phyloP scores from a whole-genome alignment of 768 basidiomycete genomes.

The Boletus barrowsii region DNA sequence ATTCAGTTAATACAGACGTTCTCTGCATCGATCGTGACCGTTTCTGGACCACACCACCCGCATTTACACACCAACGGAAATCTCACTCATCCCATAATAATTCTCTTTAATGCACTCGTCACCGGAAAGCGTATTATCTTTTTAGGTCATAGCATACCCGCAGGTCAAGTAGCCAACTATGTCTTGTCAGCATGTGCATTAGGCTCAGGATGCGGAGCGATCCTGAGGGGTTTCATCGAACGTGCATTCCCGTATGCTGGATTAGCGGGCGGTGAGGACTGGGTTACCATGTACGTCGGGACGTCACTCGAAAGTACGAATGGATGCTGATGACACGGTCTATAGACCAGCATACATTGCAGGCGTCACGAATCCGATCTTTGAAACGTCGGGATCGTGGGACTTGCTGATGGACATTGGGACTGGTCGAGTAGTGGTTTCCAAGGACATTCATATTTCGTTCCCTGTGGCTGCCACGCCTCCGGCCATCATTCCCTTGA shows the following conservation, averaged over 20 bases:
- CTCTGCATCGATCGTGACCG: slow-evolving; percentile 51
- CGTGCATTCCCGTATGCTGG: slow-evolving; percentile 96
- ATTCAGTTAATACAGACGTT: slow-evolving; percentile 89
- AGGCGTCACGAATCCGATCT: slow-evolving; percentile 96
- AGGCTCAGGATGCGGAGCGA: slow-evolving; percentile 83
- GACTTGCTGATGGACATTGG: slow-evolving; percentile 93
- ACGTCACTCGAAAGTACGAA: neutral
- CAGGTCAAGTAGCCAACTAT: slow-evolving; percentile 85
- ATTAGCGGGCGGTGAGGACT: slow-evolving; percentile 81
- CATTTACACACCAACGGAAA: slow-evolving; percentile 92
- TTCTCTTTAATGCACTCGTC: slow-evolving; percentile 93
- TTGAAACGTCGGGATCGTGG: slow-evolving; percentile 85
- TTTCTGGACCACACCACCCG: slow-evolving; percentile 78
- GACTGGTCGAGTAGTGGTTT: slow-evolving; percentile 79
- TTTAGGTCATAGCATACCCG: slow-evolving; percentile 85
- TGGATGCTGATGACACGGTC: slow-evolving; percentile 3
- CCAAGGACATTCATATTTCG: slow-evolving; percentile 73
- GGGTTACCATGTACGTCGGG: slow-evolving; percentile 76
- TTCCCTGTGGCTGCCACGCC: slow-evolving; percentile 46
- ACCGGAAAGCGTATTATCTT: slow-evolving; percentile 97
- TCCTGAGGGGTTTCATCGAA: slow-evolving; percentile 83
- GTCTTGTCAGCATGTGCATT: slow-evolving; percentile 94
- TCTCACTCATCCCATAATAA: slow-evolving; percentile 88
- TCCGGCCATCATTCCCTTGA: slow-evolving; percentile 41
- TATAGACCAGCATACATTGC: slow-evolving; percentile 88